Base-by-base conservation (phyloP, 306 rosid species). In the Luffa aegyptiaca region DNA sequence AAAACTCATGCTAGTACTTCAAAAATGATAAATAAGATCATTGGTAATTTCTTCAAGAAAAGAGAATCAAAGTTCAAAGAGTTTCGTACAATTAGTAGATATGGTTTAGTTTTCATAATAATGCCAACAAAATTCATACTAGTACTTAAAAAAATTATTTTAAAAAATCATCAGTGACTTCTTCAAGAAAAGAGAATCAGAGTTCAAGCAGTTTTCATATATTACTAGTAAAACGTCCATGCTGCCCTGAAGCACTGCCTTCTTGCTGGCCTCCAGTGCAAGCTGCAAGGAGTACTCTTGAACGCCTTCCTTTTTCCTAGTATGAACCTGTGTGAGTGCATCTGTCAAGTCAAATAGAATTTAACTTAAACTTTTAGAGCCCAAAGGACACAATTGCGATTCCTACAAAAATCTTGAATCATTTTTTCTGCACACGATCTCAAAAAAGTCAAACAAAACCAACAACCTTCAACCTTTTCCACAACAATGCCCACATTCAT, bases 161-260 rank as follows among this genome's bases (percentile, higher is more conserved):
- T 26, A 26, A 26, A 58, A 64, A 33, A 48, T 26, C 11, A 46
- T 72, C 12, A 21, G 18, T 2, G 36, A 48, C 41, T 68, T 58
- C 4, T 17, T 68, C 75, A 44, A 70, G 18, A 10, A 72, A 72
- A 72, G 77, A 45, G 58, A 14, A 48, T 26, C 58, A 26, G 61
- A 80, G 76, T 81, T 78, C 76, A 69, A 73, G 79, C 26, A 13
- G 84, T 76, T 84, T 73, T 72, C 79, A 82, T 10, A 72, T 56
- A 52, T 83, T 86, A 95, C 98, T 88, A 85, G 82, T 86, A 95
- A 88, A 75, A 88, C 80, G 77, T 89, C 87, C 89, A 85, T 82
- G 86, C 97, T 86, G 85, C 97, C 97, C 87, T 93, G 96, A 56
- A 93, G 92, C 84, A 90, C 92, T 68, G 84, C 87, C 79, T 91